These are phyloP conservation scores for Hortiboletus flavorubellus DNA, from an alignment of 768 basidiomycete genomes.

Conservation along the genomic window DNA sequence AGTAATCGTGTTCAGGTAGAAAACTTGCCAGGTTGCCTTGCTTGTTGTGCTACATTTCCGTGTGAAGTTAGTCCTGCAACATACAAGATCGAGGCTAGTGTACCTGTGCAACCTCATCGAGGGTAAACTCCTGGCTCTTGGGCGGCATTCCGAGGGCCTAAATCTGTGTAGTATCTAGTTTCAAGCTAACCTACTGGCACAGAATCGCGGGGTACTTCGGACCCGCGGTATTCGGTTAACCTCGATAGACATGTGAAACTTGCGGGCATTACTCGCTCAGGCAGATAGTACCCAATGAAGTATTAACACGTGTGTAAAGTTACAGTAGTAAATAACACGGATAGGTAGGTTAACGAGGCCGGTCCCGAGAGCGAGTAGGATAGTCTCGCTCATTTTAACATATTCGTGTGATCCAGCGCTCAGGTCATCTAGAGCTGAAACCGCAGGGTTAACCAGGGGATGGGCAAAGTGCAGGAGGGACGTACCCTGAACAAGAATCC, in stretches of 20 bases:
- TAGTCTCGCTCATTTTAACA: neutral
- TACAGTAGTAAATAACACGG: neutral
- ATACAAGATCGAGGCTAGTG: slow-evolving; percentile 8
- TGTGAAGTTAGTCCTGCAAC: neutral
- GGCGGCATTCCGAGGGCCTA: slow-evolving; percentile 14
- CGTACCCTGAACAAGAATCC: slow-evolving; percentile 46
- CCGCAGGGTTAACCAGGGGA: neutral
- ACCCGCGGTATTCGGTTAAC: too few relatives aligned
- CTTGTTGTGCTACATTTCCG: slow-evolving; percentile 69
- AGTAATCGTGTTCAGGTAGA: neutral
- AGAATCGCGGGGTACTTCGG: neutral
- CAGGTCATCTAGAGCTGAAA: slow-evolving; percentile 19
- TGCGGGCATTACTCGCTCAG: neutral
- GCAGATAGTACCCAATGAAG: neutral
- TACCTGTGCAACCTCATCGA: slow-evolving; percentile 70
- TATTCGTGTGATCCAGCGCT: neutral
- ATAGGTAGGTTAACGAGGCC: neutral
- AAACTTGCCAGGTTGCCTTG: slow-evolving; percentile 71
- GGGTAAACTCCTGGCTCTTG: slow-evolving; percentile 37
- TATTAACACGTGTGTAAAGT: neutral
- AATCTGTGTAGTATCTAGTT: neutral
- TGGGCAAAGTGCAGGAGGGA: slow-evolving; percentile 1
- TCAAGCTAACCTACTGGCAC: neutral
- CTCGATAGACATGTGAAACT: neutral
- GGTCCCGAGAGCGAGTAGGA: neutral